These are phyloP conservation scores for Hyaloscypha bicolor DNA, from an alignment of 495 filamentous ascomycete species.

Conservation along the genomic window DNA sequence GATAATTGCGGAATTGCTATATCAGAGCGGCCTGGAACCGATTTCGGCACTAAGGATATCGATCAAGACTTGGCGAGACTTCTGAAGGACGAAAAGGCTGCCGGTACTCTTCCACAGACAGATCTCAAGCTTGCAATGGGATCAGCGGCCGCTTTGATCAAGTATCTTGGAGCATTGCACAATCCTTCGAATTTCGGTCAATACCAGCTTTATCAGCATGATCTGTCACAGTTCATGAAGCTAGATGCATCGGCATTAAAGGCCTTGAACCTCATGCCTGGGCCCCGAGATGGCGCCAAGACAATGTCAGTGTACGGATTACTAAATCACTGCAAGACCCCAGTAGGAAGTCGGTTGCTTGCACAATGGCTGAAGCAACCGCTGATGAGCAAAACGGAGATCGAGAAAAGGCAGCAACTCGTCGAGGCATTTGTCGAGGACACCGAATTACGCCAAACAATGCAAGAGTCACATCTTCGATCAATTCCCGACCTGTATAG, in stretches of 20 bases:
- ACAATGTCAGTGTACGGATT: conserved; percentile 97
- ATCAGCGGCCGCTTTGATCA: conserved; percentile 89
- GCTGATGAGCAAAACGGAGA: conserved; percentile 87
- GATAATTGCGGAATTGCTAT: conserved; percentile 90
- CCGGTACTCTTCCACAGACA: conserved; percentile 80
- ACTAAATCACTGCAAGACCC: conserved; percentile 97
- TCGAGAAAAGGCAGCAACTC: conserved; percentile 88
- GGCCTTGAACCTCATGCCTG: conserved; percentile 96
- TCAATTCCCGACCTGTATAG: conserved; percentile 95
- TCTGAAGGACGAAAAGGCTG: conserved; percentile 80
- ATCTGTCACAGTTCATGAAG: conserved; percentile 98
- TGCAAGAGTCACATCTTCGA: conserved; percentile 96
- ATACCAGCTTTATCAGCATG: conserved; percentile 96
- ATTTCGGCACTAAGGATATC: conserved; percentile 91
- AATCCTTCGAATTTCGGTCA: conserved; percentile 95
- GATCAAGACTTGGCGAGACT: conserved; percentile 91
- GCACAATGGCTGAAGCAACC: conserved; percentile 99
- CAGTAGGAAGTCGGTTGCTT: conserved; percentile 85
- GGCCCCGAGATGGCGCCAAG: conserved; percentile 89
- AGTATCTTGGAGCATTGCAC: conserved; percentile 88
- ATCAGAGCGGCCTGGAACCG: conserved; percentile 70
- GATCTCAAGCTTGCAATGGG: conserved; percentile 98
- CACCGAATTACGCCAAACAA: conserved; percentile 91
- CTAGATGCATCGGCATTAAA: conserved; percentile 93
- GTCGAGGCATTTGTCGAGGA: conserved; percentile 95